phyloP scores from a whole-genome alignment of 2,329 filamentous ascomycete genomes.

The Alternaria tenuissima region DNA sequence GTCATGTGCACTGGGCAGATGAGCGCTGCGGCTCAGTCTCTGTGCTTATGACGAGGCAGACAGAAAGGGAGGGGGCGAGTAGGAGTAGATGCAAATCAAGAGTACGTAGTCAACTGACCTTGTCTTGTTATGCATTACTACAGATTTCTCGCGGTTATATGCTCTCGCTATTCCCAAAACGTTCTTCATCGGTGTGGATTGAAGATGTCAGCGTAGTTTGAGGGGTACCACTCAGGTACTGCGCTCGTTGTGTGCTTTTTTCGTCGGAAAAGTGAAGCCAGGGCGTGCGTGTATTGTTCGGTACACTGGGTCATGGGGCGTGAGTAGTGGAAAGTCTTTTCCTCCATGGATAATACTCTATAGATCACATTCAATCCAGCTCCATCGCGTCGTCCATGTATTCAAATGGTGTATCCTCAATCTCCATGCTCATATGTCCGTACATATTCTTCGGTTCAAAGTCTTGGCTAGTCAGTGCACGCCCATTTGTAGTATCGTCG shows the following conservation, averaged over 20 bases:
- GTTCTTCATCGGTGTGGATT: background rate
- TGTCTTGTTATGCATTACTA: background rate
- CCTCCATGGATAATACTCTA: background rate
- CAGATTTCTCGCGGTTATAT: background rate
- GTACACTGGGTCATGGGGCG: background rate
- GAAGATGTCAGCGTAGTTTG: background rate
- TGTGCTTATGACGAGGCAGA: no score
- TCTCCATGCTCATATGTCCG: constrained; percentile 17
- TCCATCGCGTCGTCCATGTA: constrained; percentile 50
- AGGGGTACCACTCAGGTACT: background rate
- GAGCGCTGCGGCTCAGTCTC: no score
- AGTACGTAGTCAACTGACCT: background rate
- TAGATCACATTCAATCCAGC: constrained; percentile 34
- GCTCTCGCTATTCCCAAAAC: background rate
- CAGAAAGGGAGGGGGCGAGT: no score
- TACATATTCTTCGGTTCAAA: constrained; percentile 27
- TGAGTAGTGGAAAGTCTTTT: background rate
- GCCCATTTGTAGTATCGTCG: constrained; percentile 11
- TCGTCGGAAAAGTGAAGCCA: background rate
- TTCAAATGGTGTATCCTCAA: constrained; percentile 39
- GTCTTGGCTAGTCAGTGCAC: constrained; percentile 27
- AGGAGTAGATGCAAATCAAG: background rate
- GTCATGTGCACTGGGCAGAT: no score
- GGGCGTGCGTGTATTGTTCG: background rate
- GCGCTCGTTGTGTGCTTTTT: background rate